A percentile compares a stretch with the other conserved stretches of the same genome.
Conservation (phyloP, 805 yeast genomes). For the Lachancea waltii region DNA sequence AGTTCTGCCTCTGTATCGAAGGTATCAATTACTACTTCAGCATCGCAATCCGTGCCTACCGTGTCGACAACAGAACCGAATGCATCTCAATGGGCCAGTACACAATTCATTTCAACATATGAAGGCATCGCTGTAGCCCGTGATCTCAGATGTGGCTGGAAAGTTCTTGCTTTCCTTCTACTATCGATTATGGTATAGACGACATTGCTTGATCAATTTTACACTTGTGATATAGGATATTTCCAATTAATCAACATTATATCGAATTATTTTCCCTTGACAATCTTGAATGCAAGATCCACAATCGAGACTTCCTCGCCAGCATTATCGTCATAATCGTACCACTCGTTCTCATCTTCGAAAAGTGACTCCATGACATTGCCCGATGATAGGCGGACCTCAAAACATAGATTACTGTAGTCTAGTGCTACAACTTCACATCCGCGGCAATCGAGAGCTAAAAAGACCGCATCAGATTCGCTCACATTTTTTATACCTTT, state of each 20-base stretch:
- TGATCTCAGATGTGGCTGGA: no score
- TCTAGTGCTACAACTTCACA: conserved; percentile 61
- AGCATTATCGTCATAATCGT: conserved; percentile 86
- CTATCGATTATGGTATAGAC: conserved; percentile 4
- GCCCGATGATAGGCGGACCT: conserved; percentile 21
- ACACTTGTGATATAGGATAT: conserved; percentile 1
- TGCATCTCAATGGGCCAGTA: conserved; percentile 5
- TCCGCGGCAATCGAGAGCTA: conserved; percentile 83
- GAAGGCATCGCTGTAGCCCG: conserved; percentile 9
- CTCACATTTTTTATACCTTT: conserved; percentile 20
- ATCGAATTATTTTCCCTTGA: conserved; percentile 25
- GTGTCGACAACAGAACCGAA: background rate
- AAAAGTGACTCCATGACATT: conserved; percentile 31
- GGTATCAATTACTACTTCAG: background rate
- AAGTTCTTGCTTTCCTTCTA: background rate
- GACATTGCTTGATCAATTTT: background rate
- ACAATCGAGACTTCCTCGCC: conserved; percentile 75
- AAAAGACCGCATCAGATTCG: conserved; percentile 33
- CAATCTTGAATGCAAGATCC: conserved; percentile 62
- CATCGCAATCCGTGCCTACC: background rate
- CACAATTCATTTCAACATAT: conserved; percentile 11
- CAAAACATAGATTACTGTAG: conserved; percentile 39
- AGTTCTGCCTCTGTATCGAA: no score
- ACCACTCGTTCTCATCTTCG: conserved; percentile 84
- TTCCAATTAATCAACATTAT: no score